Base-by-base conservation (phyloP, 2,329 filamentous ascomycete species). In the Xylaria sp. region DNA sequence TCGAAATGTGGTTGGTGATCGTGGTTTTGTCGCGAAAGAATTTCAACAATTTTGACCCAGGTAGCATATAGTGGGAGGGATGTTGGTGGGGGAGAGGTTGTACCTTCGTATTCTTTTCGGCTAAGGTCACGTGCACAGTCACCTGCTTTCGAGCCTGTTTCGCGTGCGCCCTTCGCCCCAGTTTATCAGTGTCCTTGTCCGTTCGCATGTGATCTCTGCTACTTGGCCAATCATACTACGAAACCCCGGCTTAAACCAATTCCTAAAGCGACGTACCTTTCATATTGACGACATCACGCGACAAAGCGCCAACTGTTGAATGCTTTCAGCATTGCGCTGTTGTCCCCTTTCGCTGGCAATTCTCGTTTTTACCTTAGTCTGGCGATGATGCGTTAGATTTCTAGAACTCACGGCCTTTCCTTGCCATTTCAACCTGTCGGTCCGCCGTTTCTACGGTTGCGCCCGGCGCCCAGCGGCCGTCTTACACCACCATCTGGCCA, bases 391-490 rank as follows among this genome's bases (percentile, higher is more conserved):
- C 24, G 2, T 27, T 27, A 27, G 14, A 11, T 4, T 17, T 11
- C 14, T 42, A 53, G 11, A 11, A 14, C 21, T 45, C 7, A 6
- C 39, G 1, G 5, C 30, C n/a, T 17, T 32, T 42, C 30, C 24
- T 45, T 36, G 4, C 30, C 34, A 36, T 11, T 54, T 39, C 64
- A 75, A 59, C 12, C 64, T 76, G 75, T 69, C 61, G 39, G 39
- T 67, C 42, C 30, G 4, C 45, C 71, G 36, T 64, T 67, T 71
- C 55, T 68, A 78, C 77, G 78, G 79, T 82, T 84, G 85, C 83
- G 84, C 83, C 72, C 71, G 81, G 82, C 83, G 84, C 83, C 78
- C 78, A 79, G 78, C 75, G 71, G 60, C 76, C 55, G 57, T 76
- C 51, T 72, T 78, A 65, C 78, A 72, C 58, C 69, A 61, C 67